Base-by-base conservation (phyloP, 2,329 filamentous ascomycete species). In the Raffaelea ambrosiae region DNA sequence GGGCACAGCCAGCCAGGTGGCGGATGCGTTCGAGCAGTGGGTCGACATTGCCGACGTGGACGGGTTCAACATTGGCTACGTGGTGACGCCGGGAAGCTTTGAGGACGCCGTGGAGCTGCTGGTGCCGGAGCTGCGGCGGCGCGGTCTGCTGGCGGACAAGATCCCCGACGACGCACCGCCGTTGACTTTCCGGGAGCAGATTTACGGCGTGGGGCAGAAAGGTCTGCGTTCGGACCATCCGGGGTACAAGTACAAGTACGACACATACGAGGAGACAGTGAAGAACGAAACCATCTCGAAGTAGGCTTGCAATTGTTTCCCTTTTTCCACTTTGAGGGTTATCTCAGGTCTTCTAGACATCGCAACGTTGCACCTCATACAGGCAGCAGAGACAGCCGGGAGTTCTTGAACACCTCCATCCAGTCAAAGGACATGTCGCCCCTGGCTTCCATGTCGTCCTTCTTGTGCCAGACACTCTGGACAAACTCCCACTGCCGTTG, bases 21-120 rank as follows among this genome's bases (percentile, higher is more conserved):
- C 81, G 0, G 83, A 88, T 58, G 72, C 75, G 40, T 69, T 88
- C 48, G 80, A 88, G 62, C 63, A 68, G 1, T 88, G 84, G 83
- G 68, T 86, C 0, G 58, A 67, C 5, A 83, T 86, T 59, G 82
- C 80, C 0, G 84, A 86, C 54, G 74, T 88, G 1, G 84, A 88
- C 58, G 84, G 84, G 0, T 88, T 88, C 63, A 88, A 88, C 58
- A 73, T 88, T 60, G 81, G 54, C 7, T 48, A 53, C 29, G 48
- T 51, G 4, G 48, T 22, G 3, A 49, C 83, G 80, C 0, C 72
- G 73, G 39, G 80, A 77, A 51, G 29, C 0, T 86, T 86, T 58
- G 73, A 81, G 48, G 83, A 87, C 52, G 73, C 86, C 1, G 75
- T 83, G 21, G 75, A 83, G 9, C 64, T 83, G 9, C 60, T 87